phyloP scores from a whole-genome alignment of 2,329 filamentous ascomycete species.

The Penicillium sp. region DNA sequence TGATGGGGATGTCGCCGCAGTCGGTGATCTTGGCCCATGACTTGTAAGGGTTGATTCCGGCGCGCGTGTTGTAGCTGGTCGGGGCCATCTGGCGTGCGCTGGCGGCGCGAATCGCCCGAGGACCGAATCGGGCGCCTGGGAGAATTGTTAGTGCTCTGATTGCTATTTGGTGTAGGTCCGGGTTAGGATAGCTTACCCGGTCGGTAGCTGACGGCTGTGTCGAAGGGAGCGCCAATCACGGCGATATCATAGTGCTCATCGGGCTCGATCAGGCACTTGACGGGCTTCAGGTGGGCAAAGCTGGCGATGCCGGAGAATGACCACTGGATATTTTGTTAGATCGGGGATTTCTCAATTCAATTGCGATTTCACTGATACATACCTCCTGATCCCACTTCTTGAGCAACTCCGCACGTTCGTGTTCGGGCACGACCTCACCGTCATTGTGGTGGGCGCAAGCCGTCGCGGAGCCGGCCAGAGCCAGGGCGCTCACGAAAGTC shows the following conservation, averaged over 20 bases:
- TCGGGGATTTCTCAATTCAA: neutral
- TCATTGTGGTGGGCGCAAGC: slow-evolving; percentile 45
- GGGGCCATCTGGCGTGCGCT: slow-evolving; percentile 78
- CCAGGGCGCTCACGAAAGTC: slow-evolving; percentile 33
- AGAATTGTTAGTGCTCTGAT: neutral
- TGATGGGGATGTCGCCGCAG: slow-evolving; percentile 87
- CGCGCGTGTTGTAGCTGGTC: slow-evolving; percentile 80
- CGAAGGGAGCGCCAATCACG: slow-evolving; percentile 72
- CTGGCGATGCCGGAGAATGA: slow-evolving; percentile 73
- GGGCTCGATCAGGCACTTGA: slow-evolving; percentile 69
- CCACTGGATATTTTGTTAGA: slow-evolving; percentile 47
- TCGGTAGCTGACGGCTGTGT: slow-evolving; percentile 71
- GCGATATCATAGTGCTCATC: slow-evolving; percentile 68
- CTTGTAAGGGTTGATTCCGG: slow-evolving; percentile 78
- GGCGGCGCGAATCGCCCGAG: slow-evolving; percentile 81
- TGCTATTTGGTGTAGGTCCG: neutral
- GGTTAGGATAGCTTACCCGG: slow-evolving; percentile 53
- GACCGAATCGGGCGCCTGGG: slow-evolving; percentile 74
- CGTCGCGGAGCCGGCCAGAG: slow-evolving; percentile 33
- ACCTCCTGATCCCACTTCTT: slow-evolving; percentile 53
- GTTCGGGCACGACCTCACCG: slow-evolving; percentile 40
- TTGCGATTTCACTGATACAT: slow-evolving; percentile 6
- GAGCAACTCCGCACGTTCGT: slow-evolving; percentile 45
- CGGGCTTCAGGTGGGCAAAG: slow-evolving; percentile 70
- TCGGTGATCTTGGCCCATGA: slow-evolving; percentile 79